Evolutionary conservation across 306 rosid genomes (phyloP), one percentile per base, ranked within the genome.

Genomic region (Dalbergia cochinchinensis): DNA sequence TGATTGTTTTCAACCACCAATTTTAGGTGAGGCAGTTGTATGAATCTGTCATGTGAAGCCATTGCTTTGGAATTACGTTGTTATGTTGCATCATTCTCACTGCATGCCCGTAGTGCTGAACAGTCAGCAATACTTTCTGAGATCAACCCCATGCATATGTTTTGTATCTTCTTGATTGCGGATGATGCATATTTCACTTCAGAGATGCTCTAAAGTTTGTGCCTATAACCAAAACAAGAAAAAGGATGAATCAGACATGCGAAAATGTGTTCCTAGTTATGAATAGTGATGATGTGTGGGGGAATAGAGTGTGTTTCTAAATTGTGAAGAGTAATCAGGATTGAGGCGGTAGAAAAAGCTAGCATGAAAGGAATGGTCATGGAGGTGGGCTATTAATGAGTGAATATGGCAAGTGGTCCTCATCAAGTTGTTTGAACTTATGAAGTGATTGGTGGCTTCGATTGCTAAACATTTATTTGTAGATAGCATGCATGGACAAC

Each of bases 331-430:
- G 41, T 37, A 0, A 37, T 2, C 6, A 37, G 41, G 41, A 69
- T 41, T 44, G 50, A 44, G 22, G 18, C 69, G 53, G 78, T 15
- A 54, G 78, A 80, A 16, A 18, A 77, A 77, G 85, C 82, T 78
- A 78, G 83, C 80, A 73, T 69, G 87, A 87, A 77, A 87, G 88
- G 87, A 87, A 85, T 82, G 85, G 22, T 61, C 69, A 16, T 73
- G 60, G 59, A 14, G 6, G 71, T 59, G 82, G 79, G 79, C 61
- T 64, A 61, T 53, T 70, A 70, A 61, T 61, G 68, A 54, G 41
- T 37, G 48, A 78, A 15, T 11, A 15, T 11, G 3, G 68, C 62
- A 47, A 69, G 88, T 90, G 94, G 92, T 81, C 94, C 91, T 81
- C 3, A 14, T 80, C 59, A 50, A 8, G 34, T 31, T 66, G 19